A percentile compares a stretch with the other conserved stretches of the same genome.
Evolutionary conservation across 2,329 filamentous ascomycete species (phyloP).

Genomic region (Periconia macrospinosa): DNA sequence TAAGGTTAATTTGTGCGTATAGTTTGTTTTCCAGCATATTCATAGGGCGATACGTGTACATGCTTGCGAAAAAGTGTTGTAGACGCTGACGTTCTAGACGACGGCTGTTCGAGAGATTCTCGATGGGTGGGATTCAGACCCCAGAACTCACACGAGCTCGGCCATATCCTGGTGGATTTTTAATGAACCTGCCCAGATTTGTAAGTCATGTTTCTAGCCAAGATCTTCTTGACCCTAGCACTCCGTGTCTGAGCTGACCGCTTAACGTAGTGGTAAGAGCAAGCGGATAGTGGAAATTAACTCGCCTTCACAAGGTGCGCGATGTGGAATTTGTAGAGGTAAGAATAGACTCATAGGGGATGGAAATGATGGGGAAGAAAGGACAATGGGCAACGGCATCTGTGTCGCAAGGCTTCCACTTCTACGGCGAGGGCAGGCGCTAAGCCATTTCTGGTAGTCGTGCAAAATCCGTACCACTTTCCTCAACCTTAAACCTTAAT

Average conservation of each 20-base stretch:
- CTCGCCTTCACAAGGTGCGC: neutral
- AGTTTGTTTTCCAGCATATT: too few relatives aligned
- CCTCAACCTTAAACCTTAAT: conserved; percentile 11
- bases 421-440: neutral
- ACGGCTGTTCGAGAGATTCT: too few relatives aligned
- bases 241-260: too few relatives aligned
- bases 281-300: neutral
- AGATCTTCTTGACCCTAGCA: neutral
- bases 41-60: too few relatives aligned
- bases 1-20: too few relatives aligned
- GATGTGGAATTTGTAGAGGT: neutral
- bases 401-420: neutral
- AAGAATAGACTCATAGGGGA: neutral
- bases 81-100: too few relatives aligned
- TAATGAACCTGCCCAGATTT: too few relatives aligned
- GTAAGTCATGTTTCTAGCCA: neutral
- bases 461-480: conserved; percentile 1
- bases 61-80: too few relatives aligned
- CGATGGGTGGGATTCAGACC: too few relatives aligned
- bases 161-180: too few relatives aligned
- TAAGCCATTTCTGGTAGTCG: neutral
- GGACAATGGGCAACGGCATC: neutral
- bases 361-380: neutral
- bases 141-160: too few relatives aligned
- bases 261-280: too few relatives aligned